Conservation (phyloP, 2,329 filamentous ascomycete species). For the Aspergillus proliferans region DNA sequence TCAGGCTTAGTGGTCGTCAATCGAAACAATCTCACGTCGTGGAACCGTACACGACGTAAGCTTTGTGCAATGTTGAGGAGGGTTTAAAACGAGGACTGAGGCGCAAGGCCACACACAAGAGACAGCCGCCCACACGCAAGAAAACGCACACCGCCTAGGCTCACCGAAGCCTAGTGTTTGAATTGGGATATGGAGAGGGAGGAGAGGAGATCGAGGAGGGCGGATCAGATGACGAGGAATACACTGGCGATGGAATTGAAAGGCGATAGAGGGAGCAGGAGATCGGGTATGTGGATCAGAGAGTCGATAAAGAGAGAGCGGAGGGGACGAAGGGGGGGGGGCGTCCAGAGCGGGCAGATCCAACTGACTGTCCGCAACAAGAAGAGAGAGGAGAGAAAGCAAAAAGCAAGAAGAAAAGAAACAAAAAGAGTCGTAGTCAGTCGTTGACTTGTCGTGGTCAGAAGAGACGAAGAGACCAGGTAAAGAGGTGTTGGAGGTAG, state of each 20-base stretch:
- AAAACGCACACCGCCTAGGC: conserved; percentile 1
- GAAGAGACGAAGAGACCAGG: conserved; percentile 2
- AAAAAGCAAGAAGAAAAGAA: conserved; percentile 6
- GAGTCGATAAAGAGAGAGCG: neutral
- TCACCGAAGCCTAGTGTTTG: too few species aligned
- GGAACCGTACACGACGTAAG: conserved; percentile 31
- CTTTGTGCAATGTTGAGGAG: conserved; percentile 15
- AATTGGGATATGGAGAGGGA: neutral
- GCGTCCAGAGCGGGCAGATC: neutral
- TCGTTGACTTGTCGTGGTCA: neutral
- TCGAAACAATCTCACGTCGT: conserved; percentile 29
- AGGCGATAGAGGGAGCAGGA: neutral
- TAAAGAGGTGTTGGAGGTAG: neutral
- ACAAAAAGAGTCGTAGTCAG: neutral
- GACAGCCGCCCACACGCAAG: neutral
- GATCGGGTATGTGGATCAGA: neutral
- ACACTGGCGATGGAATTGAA: neutral
- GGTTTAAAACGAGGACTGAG: conserved; percentile 8
- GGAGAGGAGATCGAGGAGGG: too few species aligned
- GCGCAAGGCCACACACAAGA: conserved; percentile 6
- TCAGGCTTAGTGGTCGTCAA: conserved; percentile 24
- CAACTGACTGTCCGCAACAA: neutral
- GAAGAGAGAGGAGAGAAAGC: conserved; percentile 1
- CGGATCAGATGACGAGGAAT: neutral
- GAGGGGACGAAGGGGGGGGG: neutral